phyloP scores from a whole-genome alignment of 192 early-diverging fungal species.

The Paraglomus brasilianum region DNA sequence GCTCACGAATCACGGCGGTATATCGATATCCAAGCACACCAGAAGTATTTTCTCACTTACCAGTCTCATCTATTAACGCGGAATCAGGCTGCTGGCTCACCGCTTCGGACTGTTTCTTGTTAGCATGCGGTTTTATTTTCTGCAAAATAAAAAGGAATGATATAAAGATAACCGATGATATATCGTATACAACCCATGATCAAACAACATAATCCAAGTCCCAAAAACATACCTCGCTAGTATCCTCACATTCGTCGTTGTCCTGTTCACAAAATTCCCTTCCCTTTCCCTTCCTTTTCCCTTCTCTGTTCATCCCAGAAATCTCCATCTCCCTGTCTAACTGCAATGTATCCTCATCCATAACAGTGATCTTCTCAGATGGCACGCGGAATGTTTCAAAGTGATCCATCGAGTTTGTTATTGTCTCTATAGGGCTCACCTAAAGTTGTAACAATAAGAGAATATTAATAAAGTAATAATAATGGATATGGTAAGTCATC shows the following conservation, averaged over 20 bases:
- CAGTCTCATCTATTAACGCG: not conserved
- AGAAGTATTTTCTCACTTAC: not conserved
- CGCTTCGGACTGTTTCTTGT: not conserved
- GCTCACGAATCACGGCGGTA: not conserved
- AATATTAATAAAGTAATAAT: too few species aligned
- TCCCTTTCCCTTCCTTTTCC: too few species aligned
- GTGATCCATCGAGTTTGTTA: constrained; percentile 25
- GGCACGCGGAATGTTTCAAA: constrained; percentile 22
- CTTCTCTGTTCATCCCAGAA: not conserved
- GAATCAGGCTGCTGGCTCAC: constrained; percentile 25
- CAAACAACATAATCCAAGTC: too few species aligned
- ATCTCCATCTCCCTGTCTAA: not conserved
- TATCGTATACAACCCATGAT: too few species aligned
- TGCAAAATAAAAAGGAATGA: too few species aligned
- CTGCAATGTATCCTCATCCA: constrained; percentile 29
- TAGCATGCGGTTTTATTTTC: too few species aligned
- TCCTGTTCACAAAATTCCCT: not conserved
- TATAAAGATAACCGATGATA: too few species aligned
- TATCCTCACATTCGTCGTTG: not conserved
- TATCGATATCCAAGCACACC: not conserved
- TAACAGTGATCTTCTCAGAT: constrained; percentile 19
- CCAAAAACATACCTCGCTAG: too few species aligned
- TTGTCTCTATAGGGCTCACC: constrained; percentile 14
- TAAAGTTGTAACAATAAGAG: not conserved
- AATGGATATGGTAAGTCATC: too few species aligned